Conservation (phyloP, 2,329 filamentous ascomycete genomes). For the Microthyrium microscopicum region DNA sequence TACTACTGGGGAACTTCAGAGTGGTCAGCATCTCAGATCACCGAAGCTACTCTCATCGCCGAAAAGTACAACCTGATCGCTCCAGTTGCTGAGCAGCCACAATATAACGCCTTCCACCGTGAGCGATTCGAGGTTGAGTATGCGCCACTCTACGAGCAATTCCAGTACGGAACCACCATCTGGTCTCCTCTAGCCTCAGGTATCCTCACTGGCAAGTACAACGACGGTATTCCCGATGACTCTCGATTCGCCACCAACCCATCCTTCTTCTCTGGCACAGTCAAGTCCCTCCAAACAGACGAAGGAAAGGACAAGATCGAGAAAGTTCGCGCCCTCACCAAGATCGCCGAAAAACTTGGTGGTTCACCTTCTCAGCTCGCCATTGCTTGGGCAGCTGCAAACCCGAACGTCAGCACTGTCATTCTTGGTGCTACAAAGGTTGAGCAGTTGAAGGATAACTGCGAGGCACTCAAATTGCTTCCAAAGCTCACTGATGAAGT, state of each 20-base stretch:
- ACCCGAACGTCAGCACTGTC: constrained; percentile 39
- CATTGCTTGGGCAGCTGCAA: constrained; percentile 44
- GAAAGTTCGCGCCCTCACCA: constrained; percentile 39
- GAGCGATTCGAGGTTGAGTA: constrained; percentile 46
- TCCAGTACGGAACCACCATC: constrained; percentile 39
- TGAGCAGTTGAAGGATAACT: constrained; percentile 24
- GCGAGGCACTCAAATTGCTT: constrained; percentile 25
- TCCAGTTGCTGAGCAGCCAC: constrained; percentile 36
- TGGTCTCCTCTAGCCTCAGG: constrained; percentile 40
- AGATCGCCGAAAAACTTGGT: constrained; percentile 32
- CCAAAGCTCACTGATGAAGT: constrained; percentile 22
- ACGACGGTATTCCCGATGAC: constrained; percentile 43
- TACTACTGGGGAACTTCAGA: constrained; percentile 50
- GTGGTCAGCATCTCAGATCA: constrained; percentile 43
- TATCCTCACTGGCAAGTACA: constrained; percentile 47
- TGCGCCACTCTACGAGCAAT: constrained; percentile 38
- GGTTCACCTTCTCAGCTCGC: constrained; percentile 34
- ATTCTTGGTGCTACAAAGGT: constrained; percentile 37
- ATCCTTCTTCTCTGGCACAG: constrained; percentile 39
- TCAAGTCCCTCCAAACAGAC: constrained; percentile 32
- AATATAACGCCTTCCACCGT: constrained; percentile 46
- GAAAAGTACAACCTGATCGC: constrained; percentile 43
- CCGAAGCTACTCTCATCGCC: constrained; percentile 37
- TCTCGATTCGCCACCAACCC: constrained; percentile 43
- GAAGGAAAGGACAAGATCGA: constrained; percentile 37